Evolutionary conservation across 495 filamentous ascomycete species (phyloP), one percentile per base, ranked within the genome.

Genomic region (Hypoxylon crocopeplum): DNA sequence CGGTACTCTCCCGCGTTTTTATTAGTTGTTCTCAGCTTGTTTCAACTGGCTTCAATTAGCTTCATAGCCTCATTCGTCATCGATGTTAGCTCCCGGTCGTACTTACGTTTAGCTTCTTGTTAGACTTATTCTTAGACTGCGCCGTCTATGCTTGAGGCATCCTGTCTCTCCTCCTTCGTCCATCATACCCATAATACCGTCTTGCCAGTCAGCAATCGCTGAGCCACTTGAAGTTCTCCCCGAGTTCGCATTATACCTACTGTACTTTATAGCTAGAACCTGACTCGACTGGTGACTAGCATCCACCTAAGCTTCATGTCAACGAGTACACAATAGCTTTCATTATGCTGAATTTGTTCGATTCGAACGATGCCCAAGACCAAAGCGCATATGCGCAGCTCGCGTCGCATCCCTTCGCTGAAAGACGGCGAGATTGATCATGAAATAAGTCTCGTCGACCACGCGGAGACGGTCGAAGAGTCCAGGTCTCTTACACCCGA

Each of bases 341-440:
- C 56, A 66, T 48, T 66, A 66, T 66, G 62, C 56, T 62, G 51
- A 48, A 30, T 42, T 33, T 45, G 40, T 56, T 15, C 15, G 3
- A 46, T 25, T 33, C 45, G 34, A 72, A 71, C 62, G 51, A 79
- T 79, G 78, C 73, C 71, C 63, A 75, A 60, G 47, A 73, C 74
- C 63, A 74, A 60, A 61, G 72, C 72, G 58, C 75, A 69, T 56
- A 19, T 70, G 63, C 69, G 66, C 59, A 76, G 71, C 19, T 79
- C 75, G 52, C 80, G 80, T 63, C 80, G 81, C 66, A 76, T 69
- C 11, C 64, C 73, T 48, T 69, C 73, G 21, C 73, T 79, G 40
- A 75, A 76, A 63, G 79, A 82, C 58, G 75, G 70, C 59, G 79
- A 86, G 61, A 83, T 82, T 61, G 85, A 87, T 49, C 84, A 85